These are phyloP conservation scores for Phytophthora europaea DNA, from an alignment of 352 stramenopile species.

Conservation along the genomic window DNA sequence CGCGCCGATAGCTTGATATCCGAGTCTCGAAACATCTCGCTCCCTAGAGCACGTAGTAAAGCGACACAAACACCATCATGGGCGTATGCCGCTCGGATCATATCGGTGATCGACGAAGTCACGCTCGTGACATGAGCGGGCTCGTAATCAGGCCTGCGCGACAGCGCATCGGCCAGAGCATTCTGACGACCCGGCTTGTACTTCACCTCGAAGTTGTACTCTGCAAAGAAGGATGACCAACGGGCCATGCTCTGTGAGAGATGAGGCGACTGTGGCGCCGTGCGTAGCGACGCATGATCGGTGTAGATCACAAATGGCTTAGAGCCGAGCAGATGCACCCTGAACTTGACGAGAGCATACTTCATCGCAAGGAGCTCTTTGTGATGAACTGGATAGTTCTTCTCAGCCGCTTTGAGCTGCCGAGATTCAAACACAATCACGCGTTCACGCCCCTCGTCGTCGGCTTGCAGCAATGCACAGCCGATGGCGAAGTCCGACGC, in stretches of 20 bases:
- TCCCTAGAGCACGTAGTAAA: too few relatives aligned
- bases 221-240: background rate
- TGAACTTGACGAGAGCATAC: slow-evolving; percentile 8
- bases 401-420: background rate
- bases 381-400: too few relatives aligned
- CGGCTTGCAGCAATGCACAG: too few relatives aligned
- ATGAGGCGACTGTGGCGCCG: background rate
- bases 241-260: background rate
- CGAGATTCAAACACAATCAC: background rate
- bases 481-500: too few relatives aligned
- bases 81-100: too few relatives aligned
- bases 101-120: too few relatives aligned
- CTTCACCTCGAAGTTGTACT: slow-evolving; percentile 7
- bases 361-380: slow-evolving; percentile 6
- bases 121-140: too few relatives aligned
- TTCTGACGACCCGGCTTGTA: slow-evolving; percentile 2
- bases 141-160: background rate
- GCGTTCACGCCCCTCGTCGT: too few relatives aligned
- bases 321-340: background rate
- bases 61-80: too few relatives aligned
- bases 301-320: background rate
- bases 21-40: too few relatives aligned
- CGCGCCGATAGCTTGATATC: too few relatives aligned
- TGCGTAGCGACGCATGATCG: background rate
- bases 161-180: background rate